Evolutionary conservation across 2,329 filamentous ascomycete genomes (phyloP).

Genomic region (Rosellinia necatrix): DNA sequence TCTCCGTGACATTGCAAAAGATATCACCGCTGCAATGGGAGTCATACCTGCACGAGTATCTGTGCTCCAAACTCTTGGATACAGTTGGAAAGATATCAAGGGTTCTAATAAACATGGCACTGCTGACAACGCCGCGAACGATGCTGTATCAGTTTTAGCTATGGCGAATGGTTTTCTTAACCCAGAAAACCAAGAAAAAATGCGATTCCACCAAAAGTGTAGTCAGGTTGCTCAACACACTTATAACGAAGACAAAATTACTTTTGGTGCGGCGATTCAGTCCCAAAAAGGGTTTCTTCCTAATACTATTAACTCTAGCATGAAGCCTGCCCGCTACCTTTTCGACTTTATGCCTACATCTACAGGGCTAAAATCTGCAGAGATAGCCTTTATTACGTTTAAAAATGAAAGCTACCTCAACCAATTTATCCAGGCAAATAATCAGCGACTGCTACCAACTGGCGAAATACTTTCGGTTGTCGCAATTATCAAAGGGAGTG

Average conservation of each 20-base stretch:
- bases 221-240: background rate
- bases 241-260: background rate
- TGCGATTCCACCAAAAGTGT: constrained; percentile 2
- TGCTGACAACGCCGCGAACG: constrained; percentile 1
- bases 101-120: background rate
- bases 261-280: constrained; percentile 4
- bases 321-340: constrained; percentile 6
- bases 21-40: background rate
- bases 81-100: constrained; percentile 7
- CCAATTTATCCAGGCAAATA: constrained; percentile 1
- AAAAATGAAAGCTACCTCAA: background rate
- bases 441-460: constrained; percentile 1
- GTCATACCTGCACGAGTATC: constrained; percentile 3
- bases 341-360: constrained; percentile 1
- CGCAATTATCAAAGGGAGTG: background rate
- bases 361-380: background rate
- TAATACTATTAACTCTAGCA: background rate
- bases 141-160: constrained; percentile 4
- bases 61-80: constrained; percentile 2
- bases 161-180: background rate
- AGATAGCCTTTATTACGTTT: constrained; percentile 6
- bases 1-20: constrained; percentile 15
- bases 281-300: constrained; percentile 1
- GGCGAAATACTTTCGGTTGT: constrained; percentile 3
- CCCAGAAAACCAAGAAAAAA: constrained; percentile 6